These are phyloP conservation scores for Volutella citrinella DNA, from an alignment of 2,329 filamentous ascomycete genomes.

Conservation along the genomic window DNA sequence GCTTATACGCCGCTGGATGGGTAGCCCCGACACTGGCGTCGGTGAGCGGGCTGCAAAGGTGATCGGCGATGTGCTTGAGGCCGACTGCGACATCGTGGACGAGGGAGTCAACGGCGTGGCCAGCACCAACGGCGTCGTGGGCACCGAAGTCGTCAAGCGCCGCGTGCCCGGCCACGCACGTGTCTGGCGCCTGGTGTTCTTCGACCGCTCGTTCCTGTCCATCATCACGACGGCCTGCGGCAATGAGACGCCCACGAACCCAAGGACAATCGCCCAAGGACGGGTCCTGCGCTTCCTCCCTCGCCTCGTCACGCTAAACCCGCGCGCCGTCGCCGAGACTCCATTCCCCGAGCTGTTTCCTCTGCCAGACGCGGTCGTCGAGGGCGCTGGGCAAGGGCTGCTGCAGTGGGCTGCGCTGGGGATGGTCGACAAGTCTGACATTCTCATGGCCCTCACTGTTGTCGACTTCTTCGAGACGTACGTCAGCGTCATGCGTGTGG, in stretches of 20 bases:
- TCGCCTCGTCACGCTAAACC: slow-evolving; percentile 46
- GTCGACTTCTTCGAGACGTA: slow-evolving; percentile 54
- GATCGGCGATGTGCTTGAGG: slow-evolving; percentile 52
- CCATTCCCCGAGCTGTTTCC: slow-evolving; percentile 34
- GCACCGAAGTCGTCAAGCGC: slow-evolving; percentile 35
- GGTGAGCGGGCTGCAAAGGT: slow-evolving; percentile 51
- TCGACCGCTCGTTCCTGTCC: slow-evolving; percentile 41
- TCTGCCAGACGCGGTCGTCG: slow-evolving; percentile 15
- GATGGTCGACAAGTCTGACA: slow-evolving; percentile 50
- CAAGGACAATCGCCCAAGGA: slow-evolving; percentile 50
- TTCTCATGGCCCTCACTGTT: slow-evolving; percentile 48
- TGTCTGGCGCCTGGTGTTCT: slow-evolving; percentile 53
- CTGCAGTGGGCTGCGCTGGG: slow-evolving; percentile 49
- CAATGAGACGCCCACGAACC: slow-evolving; percentile 32
- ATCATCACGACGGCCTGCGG: slow-evolving; percentile 39
- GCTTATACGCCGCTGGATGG: slow-evolving; percentile 52
- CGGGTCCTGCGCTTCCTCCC: slow-evolving; percentile 51
- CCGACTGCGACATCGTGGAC: slow-evolving; percentile 45
- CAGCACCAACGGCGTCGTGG: slow-evolving; percentile 21
- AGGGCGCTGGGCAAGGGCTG: slow-evolving; percentile 34
- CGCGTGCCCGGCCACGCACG: slow-evolving; percentile 46
- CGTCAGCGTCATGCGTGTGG: slow-evolving; percentile 45
- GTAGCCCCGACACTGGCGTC: slow-evolving; percentile 50
- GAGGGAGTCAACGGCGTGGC: slow-evolving; percentile 18
- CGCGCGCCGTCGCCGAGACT: slow-evolving; percentile 37